phyloP scores from a whole-genome alignment of 2,329 filamentous ascomycete species.

The Botrytis galanthina region DNA sequence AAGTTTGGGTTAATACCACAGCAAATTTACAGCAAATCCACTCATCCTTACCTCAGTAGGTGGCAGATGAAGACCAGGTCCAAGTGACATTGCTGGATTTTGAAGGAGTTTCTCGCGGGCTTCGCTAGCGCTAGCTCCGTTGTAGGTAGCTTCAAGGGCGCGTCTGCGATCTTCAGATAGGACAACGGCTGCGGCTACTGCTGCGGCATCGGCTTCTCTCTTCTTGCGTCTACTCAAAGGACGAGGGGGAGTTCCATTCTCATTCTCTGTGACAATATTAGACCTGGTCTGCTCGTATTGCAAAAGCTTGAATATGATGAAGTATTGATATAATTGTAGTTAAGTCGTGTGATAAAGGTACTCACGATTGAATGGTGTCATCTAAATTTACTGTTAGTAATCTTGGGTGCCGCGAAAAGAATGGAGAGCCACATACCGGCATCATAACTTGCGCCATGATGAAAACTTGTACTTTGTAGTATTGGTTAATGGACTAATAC shows the following conservation, averaged over 20 bases:
- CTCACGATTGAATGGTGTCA: constrained; percentile 7
- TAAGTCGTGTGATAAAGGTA: neutral
- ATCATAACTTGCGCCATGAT: constrained; percentile 14
- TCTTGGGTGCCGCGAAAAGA: neutral
- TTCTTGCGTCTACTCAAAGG: constrained; percentile 2
- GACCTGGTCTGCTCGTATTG: neutral
- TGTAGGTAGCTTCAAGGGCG: constrained; percentile 8
- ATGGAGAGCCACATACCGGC: constrained; percentile 1
- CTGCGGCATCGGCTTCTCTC: neutral
- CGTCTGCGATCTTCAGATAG: constrained; percentile 7
- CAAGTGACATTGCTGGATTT: constrained; percentile 3
- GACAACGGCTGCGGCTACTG: neutral
- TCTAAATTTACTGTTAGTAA: neutral
- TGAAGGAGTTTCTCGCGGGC: constrained; percentile 10
- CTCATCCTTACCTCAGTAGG: constrained; percentile 10
- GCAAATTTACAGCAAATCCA: neutral
- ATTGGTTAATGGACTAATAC: neutral
- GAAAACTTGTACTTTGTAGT: neutral
- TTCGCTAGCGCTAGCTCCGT: constrained; percentile 7
- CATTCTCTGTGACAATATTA: constrained; percentile 4
- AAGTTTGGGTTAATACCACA: neutral
- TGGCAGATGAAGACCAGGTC: neutral
- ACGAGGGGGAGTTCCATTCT: neutral
- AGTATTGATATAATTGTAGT: neutral
- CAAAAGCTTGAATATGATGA: neutral